These are phyloP conservation scores for Cladophialophora exuberans DNA, from an alignment of 2,329 filamentous ascomycete genomes.

Conservation along the genomic window DNA sequence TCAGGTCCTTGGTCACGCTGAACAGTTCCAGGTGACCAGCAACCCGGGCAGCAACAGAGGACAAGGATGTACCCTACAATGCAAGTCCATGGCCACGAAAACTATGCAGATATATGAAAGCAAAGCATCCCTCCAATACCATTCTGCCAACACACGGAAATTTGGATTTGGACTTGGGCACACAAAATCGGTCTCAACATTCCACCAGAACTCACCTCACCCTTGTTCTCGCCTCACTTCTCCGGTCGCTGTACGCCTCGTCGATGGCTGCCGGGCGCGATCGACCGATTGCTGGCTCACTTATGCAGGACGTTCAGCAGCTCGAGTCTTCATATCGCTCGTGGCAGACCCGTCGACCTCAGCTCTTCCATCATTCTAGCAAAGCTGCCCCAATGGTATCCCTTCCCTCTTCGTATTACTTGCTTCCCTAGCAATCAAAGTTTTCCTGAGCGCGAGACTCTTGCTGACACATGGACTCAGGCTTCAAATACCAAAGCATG, in stretches of 20 bases:
- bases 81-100: slow-evolving; percentile 1
- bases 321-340: slow-evolving; percentile 28
- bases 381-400: slow-evolving; percentile 23
- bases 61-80: slow-evolving; percentile 22
- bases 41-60: slow-evolving; percentile 21
- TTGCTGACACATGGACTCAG: background rate
- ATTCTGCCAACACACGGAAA: slow-evolving; percentile 24
- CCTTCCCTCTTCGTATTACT: background rate
- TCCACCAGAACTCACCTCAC: background rate
- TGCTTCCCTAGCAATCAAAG: background rate
- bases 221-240: slow-evolving; percentile 10
- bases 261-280: slow-evolving; percentile 22
- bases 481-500: slow-evolving; percentile 5
- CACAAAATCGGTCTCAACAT: slow-evolving; percentile 15
- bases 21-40: slow-evolving; percentile 4
- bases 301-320: slow-evolving; percentile 13
- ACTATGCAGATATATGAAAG: slow-evolving; percentile 22
- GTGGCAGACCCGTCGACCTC: slow-evolving; percentile 27
- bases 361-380: slow-evolving; percentile 25
- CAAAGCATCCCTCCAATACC: slow-evolving; percentile 19
- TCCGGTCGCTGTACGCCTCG: background rate
- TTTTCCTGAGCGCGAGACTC: background rate
- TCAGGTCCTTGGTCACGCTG: slow-evolving; percentile 9
- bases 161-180: slow-evolving; percentile 29
- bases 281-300: slow-evolving; percentile 14